Evolutionary conservation across 1,284 basidiomycete species (phyloP).

Genomic region (Ceratobasidium sp.): DNA sequence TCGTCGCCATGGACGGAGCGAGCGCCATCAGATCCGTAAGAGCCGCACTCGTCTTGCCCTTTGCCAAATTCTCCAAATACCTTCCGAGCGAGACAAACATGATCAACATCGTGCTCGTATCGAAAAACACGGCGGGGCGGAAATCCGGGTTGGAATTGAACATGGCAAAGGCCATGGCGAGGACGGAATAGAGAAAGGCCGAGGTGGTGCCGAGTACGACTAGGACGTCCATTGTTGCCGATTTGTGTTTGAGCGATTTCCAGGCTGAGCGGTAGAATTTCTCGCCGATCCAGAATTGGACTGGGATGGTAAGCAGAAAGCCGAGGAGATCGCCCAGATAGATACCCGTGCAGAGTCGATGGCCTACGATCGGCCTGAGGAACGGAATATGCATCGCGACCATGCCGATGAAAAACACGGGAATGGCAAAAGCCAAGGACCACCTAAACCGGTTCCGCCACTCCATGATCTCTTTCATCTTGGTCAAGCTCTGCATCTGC

Average conservation of each 20-base stretch:
- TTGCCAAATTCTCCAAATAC: slow-evolving; percentile 96
- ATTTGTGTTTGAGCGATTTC: slow-evolving; percentile 90
- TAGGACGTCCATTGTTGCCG: slow-evolving; percentile 97
- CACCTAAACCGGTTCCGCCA: slow-evolving; percentile 89
- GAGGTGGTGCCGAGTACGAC: slow-evolving; percentile 96
- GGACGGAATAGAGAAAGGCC: slow-evolving; percentile 91
- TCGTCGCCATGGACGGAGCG: slow-evolving; percentile 93
- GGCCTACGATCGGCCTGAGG: slow-evolving; percentile 66
- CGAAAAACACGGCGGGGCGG: slow-evolving; percentile 94
- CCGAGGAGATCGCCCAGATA: slow-evolving; percentile 90
- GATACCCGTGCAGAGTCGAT: slow-evolving; percentile 72
- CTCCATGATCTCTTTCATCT: slow-evolving; percentile 91
- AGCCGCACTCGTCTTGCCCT: slow-evolving; percentile 96
- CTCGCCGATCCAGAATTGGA: slow-evolving; percentile 92
- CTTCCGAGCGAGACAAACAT: slow-evolving; percentile 97
- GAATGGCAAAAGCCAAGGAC: slow-evolving; percentile 85
- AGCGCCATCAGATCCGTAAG: slow-evolving; percentile 97
- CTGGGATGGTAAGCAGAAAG: slow-evolving; percentile 88
- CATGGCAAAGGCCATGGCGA: slow-evolving; percentile 76
- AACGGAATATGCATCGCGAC: slow-evolving; percentile 81
- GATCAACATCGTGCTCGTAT: slow-evolving; percentile 99
- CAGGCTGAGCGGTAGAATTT: slow-evolving; percentile 92
- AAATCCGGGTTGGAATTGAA: slow-evolving; percentile 75
- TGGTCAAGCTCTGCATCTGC: slow-evolving; percentile 90
- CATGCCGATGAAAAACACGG: slow-evolving; percentile 96